A percentile compares a stretch with the other conserved stretches of the same genome.
Evolutionary conservation across 2,329 filamentous ascomycete genomes (phyloP).

Genomic region (Claviceps digitariae): DNA sequence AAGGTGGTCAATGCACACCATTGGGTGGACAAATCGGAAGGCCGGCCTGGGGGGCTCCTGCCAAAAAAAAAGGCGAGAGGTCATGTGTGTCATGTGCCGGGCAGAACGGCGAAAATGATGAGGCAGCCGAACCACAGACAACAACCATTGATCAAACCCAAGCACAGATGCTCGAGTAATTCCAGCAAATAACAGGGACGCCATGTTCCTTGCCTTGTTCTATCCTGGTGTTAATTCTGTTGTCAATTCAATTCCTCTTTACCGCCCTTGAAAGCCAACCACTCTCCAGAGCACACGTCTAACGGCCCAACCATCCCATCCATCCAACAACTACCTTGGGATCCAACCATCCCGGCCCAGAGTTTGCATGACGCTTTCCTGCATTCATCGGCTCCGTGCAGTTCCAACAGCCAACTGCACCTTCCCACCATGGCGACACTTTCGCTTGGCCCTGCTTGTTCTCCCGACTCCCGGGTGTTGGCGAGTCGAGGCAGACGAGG

Average conservation of each 20-base stretch:
- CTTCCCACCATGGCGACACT: neutral
- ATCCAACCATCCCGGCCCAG: too few species aligned
- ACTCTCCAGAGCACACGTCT: neutral
- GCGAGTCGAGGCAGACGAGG: neutral
- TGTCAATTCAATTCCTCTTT: neutral
- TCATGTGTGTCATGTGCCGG: too few species aligned
- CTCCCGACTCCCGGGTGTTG: neutral
- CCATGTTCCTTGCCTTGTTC: neutral
- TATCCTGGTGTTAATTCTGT: too few species aligned
- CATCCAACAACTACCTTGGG: too few species aligned
- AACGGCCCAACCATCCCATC: neutral
- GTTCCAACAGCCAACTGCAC: constrained; percentile 1
- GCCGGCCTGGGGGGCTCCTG: neutral
- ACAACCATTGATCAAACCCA: neutral
- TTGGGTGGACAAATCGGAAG: neutral
- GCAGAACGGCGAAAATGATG: too few species aligned
- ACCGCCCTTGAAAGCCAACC: neutral
- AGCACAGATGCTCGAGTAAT: neutral
- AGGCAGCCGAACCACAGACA: too few species aligned
- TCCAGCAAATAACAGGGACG: neutral
- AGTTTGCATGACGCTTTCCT: neutral
- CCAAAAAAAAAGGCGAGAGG: neutral
- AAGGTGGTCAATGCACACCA: neutral
- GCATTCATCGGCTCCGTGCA: neutral
- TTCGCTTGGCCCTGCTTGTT: neutral